Evolutionary conservation across 441 rosid species (phyloP).

Genomic region (Adansonia madagascariensis): DNA sequence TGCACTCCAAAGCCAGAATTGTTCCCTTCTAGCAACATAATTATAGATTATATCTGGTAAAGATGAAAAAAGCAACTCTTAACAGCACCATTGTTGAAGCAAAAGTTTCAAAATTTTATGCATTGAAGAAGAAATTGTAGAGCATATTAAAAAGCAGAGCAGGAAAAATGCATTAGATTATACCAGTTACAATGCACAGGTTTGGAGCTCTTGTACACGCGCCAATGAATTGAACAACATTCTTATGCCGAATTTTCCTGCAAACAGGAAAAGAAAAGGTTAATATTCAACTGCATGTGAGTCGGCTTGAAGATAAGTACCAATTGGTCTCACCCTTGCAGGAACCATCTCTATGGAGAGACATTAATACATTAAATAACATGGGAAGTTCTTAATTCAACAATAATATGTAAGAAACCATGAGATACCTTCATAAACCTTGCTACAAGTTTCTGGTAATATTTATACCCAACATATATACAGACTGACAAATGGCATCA

Average conservation of each 20-base stretch:
- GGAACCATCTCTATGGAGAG: neutral
- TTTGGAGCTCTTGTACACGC: constrained; percentile 86
- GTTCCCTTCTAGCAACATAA: constrained; percentile 29
- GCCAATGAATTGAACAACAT: constrained; percentile 94
- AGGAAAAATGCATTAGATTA: constrained; percentile 23
- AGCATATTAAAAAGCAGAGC: neutral
- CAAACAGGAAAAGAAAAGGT: constrained; percentile 25
- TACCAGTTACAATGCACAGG: constrained; percentile 92
- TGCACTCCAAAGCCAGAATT: constrained; percentile 24
- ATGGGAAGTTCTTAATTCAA: neutral
- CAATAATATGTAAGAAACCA: neutral
- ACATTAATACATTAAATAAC: neutral
- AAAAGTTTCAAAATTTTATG: constrained; percentile 10
- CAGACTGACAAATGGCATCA: constrained; percentile 4
- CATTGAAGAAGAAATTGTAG: neutral
- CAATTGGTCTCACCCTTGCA: neutral
- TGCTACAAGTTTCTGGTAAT: neutral
- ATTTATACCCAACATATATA: neutral
- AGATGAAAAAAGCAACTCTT: constrained; percentile 28
- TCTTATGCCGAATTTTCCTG: constrained; percentile 95
- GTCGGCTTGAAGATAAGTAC: neutral
- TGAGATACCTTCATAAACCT: neutral
- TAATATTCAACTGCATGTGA: constrained; percentile 3
- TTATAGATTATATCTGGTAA: constrained; percentile 18
- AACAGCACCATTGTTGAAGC: constrained; percentile 19